phyloP scores from a whole-genome alignment of 2,329 filamentous ascomycete species.

The Aspergillus carbonarius region DNA sequence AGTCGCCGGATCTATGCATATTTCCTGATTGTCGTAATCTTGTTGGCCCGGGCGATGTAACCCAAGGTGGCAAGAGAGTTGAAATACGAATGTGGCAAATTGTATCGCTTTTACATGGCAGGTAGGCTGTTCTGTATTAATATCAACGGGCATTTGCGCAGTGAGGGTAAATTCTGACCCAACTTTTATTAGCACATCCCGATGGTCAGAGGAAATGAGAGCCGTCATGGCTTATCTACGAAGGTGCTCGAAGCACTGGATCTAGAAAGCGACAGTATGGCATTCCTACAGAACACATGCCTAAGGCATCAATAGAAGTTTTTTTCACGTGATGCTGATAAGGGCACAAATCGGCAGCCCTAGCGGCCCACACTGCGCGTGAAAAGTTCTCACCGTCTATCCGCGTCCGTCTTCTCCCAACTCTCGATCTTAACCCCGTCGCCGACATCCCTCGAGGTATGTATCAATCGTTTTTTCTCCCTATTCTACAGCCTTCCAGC shows the following conservation, averaged over 20 bases:
- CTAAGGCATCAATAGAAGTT: slow-evolving; percentile 13
- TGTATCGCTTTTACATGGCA: too few species aligned
- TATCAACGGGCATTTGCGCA: too few species aligned
- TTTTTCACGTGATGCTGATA: slow-evolving; percentile 30
- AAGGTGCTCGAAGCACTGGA: neutral
- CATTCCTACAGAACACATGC: neutral
- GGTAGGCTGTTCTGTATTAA: too few species aligned
- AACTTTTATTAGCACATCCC: too few species aligned
- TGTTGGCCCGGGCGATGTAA: too few species aligned
- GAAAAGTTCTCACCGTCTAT: slow-evolving; percentile 24
- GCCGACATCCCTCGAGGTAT: slow-evolving; percentile 42
- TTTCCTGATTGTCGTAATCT: neutral
- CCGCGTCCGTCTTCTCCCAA: slow-evolving; percentile 15
- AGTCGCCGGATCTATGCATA: neutral
- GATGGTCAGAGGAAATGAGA: too few species aligned
- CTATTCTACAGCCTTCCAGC: slow-evolving; percentile 38
- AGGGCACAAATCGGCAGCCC: slow-evolving; percentile 30
- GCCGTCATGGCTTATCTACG: too few species aligned
- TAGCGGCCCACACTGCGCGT: slow-evolving; percentile 31
- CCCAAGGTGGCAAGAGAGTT: too few species aligned
- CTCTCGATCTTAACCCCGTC: slow-evolving; percentile 29
- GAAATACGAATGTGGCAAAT: too few species aligned
- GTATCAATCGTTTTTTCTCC: slow-evolving; percentile 26
- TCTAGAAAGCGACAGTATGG: neutral
- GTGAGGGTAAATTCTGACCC: too few species aligned